phyloP scores from a whole-genome alignment of 1,284 basidiomycete genomes.

The Neolentinus lepideus region DNA sequence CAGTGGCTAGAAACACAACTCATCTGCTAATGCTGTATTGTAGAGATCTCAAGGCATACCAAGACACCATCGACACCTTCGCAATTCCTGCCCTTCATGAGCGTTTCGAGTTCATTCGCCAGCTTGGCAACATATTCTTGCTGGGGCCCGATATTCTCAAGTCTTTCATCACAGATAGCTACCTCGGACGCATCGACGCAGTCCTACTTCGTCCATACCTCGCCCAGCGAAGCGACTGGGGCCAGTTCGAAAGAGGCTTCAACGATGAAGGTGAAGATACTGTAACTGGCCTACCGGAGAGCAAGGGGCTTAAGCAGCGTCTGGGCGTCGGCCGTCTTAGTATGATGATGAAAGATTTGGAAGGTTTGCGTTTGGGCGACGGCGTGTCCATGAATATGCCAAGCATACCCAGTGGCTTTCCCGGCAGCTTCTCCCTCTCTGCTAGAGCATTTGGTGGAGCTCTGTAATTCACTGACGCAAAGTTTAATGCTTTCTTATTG shows the following conservation, averaged over 20 bases:
- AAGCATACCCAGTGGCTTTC: conserved; percentile 43
- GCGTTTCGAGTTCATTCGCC: conserved; percentile 97
- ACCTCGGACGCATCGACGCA: conserved; percentile 87
- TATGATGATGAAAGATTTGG: conserved; percentile 80
- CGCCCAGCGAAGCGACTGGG: conserved; percentile 86
- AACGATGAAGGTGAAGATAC: conserved; percentile 48
- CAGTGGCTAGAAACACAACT: neutral
- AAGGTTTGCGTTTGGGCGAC: conserved; percentile 57
- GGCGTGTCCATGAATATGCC: conserved; percentile 33
- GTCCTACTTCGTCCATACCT: conserved; percentile 88
- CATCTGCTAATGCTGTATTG: conserved; percentile 2
- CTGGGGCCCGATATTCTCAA: conserved; percentile 90
- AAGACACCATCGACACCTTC: conserved; percentile 84
- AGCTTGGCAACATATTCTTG: conserved; percentile 96
- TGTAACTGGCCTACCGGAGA: conserved; percentile 24
- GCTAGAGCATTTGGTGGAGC: conserved; percentile 21
- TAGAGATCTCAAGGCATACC: conserved; percentile 95
- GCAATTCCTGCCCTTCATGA: conserved; percentile 80
- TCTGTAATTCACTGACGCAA: neutral
- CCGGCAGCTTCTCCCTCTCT: conserved; percentile 41
- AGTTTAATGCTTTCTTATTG: neutral
- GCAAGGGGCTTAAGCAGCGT: conserved; percentile 56
- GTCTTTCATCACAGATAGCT: conserved; percentile 88
- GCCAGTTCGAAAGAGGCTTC: conserved; percentile 70
- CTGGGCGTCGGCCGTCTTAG: conserved; percentile 64